Base-by-base conservation (phyloP, 2,329 filamentous ascomycete genomes). In the Furcasterigmium furcatum region DNA sequence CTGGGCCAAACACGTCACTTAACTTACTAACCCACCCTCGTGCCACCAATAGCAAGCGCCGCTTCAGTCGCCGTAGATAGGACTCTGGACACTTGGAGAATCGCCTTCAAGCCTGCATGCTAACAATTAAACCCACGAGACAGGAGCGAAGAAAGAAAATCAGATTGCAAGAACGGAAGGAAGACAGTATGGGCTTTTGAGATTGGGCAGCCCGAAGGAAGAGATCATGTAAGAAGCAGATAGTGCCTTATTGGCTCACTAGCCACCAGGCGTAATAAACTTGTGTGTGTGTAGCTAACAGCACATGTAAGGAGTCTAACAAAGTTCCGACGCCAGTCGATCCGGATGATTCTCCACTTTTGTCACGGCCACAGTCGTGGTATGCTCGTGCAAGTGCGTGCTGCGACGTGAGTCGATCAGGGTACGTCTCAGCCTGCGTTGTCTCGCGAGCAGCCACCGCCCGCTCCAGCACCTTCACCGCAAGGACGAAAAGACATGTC, bases 61-160 rank as follows among this genome's bases (percentile, higher is more conserved):
- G 45, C 50, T 49, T 52, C 32, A 52, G 47, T 34, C 34, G 41
- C 47, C 41, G 43, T 47, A 46, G 43, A 50, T 52, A 52, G 47
- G 43, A 52, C 38, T 30, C 42, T 52, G 29, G 44, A 52, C 45
- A 49, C 50, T 52, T 52, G 34, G 38, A 50, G 50, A 49, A 48
- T 41, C 41, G 36, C 38, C 50, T 48, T 47, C 41, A 50, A 52
- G 50, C 20, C 40, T 22, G 46, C 36, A 38, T 43, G 34, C 46
- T 50, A 50, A 42, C 21, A 53, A 24, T 24, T n/a, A 45, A 45
- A 34, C 20, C 36, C 27, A 34, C 43, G 20, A 34, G 20, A 7
- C 21, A 38, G 20, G 22, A 30, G 36, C n/a, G 21, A n/a, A 40
- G 35, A 21, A 12, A 40, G 43, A n/a, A 32, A 18, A 30, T 20